A percentile compares a stretch with the other conserved stretches of the same genome.
Evolutionary conservation across 2,329 filamentous ascomycete genomes (phyloP).

Genomic region (Alternaria angustiovoidea): DNA sequence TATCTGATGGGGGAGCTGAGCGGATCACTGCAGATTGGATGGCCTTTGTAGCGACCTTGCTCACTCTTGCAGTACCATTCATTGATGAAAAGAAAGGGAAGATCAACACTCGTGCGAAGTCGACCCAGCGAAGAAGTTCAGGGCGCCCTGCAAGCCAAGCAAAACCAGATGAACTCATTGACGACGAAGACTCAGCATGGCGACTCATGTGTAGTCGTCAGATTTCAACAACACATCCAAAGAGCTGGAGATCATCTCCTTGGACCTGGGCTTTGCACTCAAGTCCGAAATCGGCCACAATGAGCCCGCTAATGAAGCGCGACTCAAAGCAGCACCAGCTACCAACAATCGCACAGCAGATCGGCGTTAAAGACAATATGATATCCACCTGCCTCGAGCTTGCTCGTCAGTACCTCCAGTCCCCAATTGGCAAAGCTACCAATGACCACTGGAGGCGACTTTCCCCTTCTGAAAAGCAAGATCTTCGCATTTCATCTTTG

Average conservation of each 20-base stretch:
- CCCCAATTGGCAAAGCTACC: constrained; percentile 45
- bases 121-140: constrained; percentile 33
- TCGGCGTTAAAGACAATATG: constrained; percentile 38
- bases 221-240: constrained; percentile 31
- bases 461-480: constrained; percentile 51
- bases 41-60: constrained; percentile 52
- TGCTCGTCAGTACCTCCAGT: constrained; percentile 47
- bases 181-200: constrained; percentile 44
- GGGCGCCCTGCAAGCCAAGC: constrained; percentile 35
- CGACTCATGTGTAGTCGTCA: constrained; percentile 45
- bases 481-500: constrained; percentile 63
- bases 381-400: constrained; percentile 40
- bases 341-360: constrained; percentile 34
- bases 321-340: constrained; percentile 20
- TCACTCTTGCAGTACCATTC: constrained; percentile 50
- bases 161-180: constrained; percentile 31
- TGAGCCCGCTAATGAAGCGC: constrained; percentile 35
- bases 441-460: constrained; percentile 65
- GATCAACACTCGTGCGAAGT: constrained; percentile 25
- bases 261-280: constrained; percentile 48
- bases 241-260: constrained; percentile 42
- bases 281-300: constrained; percentile 30
- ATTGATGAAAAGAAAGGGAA: constrained; percentile 42
- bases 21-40: constrained; percentile 44
- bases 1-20: constrained; percentile 21